Conservation (phyloP, 441 rosid genomes). For the Sinapis alba region DNA sequence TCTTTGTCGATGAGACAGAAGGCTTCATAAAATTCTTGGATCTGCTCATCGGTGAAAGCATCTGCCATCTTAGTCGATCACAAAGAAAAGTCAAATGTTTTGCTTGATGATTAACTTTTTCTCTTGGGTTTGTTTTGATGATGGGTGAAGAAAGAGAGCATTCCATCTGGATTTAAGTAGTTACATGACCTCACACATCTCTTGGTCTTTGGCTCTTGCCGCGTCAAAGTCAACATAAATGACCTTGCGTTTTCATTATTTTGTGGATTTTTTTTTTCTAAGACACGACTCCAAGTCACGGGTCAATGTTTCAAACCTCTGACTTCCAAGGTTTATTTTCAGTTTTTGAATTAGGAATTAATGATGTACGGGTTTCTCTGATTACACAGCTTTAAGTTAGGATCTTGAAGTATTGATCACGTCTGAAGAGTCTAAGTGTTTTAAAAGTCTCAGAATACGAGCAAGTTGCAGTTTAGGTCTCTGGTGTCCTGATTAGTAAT, state of each 20-base stretch:
- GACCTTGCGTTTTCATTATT: conserved; percentile 6
- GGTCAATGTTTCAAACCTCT: conserved; percentile 37
- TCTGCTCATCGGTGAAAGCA: conserved; percentile 40
- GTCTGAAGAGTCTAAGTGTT: conserved; percentile 18
- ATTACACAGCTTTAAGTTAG: background rate
- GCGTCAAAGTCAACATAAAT: conserved; percentile 32
- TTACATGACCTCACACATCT: background rate
- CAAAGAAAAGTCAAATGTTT: conserved; percentile 29
- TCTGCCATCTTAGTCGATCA: conserved; percentile 33
- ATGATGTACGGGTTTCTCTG: background rate
- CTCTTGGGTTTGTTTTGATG: background rate
- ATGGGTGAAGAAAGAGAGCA: background rate
- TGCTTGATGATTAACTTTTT: conserved; percentile 1
- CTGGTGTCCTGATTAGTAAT: background rate
- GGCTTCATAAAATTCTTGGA: conserved; percentile 43
- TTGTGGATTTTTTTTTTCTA: background rate
- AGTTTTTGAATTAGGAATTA: background rate
- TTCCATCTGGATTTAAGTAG: conserved; percentile 18
- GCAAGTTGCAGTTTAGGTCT: conserved; percentile 3
- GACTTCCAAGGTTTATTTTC: conserved; percentile 9
- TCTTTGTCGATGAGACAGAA: conserved; percentile 42
- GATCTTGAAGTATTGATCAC: conserved; percentile 7
- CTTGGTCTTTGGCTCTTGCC: background rate
- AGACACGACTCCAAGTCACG: conserved; percentile 19
- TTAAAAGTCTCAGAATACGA: conserved; percentile 7